Evolutionary conservation across 805 yeast genomes (phyloP), one percentile per base, ranked within the genome.

Genomic region (Cyberlindnera nakhonratchasimensis): DNA sequence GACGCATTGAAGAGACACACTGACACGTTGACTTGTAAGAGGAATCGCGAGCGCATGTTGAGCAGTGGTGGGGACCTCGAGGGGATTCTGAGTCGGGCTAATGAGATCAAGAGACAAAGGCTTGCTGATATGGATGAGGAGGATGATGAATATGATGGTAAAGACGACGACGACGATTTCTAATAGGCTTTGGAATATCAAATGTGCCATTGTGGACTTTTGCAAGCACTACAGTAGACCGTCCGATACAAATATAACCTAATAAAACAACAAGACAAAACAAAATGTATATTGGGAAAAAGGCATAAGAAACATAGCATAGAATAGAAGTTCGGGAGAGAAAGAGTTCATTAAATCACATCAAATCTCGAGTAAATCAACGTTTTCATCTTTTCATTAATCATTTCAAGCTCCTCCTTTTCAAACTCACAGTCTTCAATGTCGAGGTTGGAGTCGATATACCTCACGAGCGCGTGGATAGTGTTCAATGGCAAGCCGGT

Each of bases 1-100:
- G 95, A 85, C 63, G 93, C 93, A 0, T 66, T 85, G 52, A 85
- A 84, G 58, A 69, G 95, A 51, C 95, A 85, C 60, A 69, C 70
- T 42, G 83, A 82, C 38, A 85, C 95, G 0, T 64, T 81, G 47
- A 85, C 93, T 0, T 85, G 95, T 65, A 76, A 75, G 49, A 59
- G 93, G 42, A 85, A 85, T 57, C 74, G 86, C 29, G 81, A 77
- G 42, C 75, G 80, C 56, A 48, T 75, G 39, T 45, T 66, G 33
- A 55, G 53, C 17, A 60, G 65, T 21, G 69, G 67, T 11, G 69
- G 65, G 10, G 67, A 64, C 35, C 52, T 66, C 22, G 64, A 65
- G 17, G 59, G 57, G 26, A 55, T 63, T 18, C 32, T 65, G 26
- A 57, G 57, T 3, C 22, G 55, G 53, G 40, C 62, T 61, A 14